phyloP scores from a whole-genome alignment of 2,329 filamentous ascomycete genomes.

The Leptographium radiaticola region DNA sequence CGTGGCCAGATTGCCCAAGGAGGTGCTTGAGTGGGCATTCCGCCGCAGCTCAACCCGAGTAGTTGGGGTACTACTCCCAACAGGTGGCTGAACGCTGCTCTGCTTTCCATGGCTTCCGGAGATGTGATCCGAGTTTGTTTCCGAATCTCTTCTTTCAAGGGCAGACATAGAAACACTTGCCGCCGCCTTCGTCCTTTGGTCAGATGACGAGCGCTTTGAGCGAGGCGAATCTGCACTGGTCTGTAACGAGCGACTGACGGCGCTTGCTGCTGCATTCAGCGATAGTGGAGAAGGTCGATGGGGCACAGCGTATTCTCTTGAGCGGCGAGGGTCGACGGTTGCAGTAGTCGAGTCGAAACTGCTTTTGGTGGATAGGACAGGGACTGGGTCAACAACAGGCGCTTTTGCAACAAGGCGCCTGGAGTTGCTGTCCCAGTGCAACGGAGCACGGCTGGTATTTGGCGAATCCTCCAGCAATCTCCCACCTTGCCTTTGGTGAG shows the following conservation, averaged over 20 bases:
- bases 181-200: conserved; percentile 1
- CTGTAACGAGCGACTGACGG: conserved; percentile 20
- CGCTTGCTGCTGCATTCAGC: conserved; percentile 43
- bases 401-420: conserved; percentile 29
- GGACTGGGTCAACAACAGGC: conserved; percentile 21
- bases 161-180: neutral
- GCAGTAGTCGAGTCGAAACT: conserved; percentile 10
- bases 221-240: neutral
- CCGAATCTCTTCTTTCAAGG: conserved; percentile 1
- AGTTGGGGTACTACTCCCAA: neutral
- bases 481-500: neutral
- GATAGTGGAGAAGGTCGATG: conserved; percentile 29
- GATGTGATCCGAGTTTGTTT: neutral
- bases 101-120: neutral
- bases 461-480: conserved; percentile 13
- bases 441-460: conserved; percentile 16
- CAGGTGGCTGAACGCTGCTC: neutral
- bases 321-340: conserved; percentile 19
- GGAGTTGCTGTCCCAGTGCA: conserved; percentile 42
- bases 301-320: conserved; percentile 23
- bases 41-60: conserved; percentile 7
- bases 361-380: conserved; percentile 14
- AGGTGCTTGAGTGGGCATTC: conserved; percentile 8
- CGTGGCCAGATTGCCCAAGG: neutral
- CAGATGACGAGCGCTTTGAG: conserved; percentile 3